Base-by-base conservation (phyloP, 129 eudicot genomes). In the Flaveria sonorensis region DNA sequence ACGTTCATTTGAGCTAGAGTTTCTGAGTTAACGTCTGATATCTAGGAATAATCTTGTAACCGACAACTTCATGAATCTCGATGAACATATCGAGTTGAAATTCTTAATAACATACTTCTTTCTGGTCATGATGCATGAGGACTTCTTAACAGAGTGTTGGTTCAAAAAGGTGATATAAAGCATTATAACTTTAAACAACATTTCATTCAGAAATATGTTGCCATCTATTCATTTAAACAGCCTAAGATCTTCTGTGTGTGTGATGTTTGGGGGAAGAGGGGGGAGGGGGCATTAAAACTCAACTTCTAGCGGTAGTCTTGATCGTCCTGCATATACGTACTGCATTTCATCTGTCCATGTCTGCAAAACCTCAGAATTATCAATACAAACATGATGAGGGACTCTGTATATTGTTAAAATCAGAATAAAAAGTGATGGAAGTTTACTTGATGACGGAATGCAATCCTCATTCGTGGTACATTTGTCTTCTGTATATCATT, bases 311-410 rank as follows among this genome's bases (percentile, higher is more conserved):
- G 98, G 89, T 61, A 94, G 76, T 77, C 73, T 77, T 13, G 91
- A 89, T 70, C 81, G 84, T 70, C 96, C 98, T 12, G 81, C 73
- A 80, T 89, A 94, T 53, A 94, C 90, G 42, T 87, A 89, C 78
- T 87, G 93, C 94, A 94, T 89, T 83, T 94, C 98, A 56, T 90
- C 98, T 47, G 83, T 83, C 98, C 98, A 94, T 69, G 97, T 94
- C 97, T 94, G 88, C 80, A 83, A 71, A 45, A 59, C 7, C 47
- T 21, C 70, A 65, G 20, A 30, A 52, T 50, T 72, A 64, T 72
- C 23, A 70, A 42, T 15, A 23, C 11, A 24, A 16, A 45, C 12
- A 14, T 19, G 3, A 12, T 9, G 1, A 40, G 32, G 23, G 16
- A 39, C 2, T 24, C 26, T 12, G 19, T 23, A 12, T 8, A 28